Conservation (phyloP, 2,329 filamentous ascomycete species). For the Aspergillus tubingensis region DNA sequence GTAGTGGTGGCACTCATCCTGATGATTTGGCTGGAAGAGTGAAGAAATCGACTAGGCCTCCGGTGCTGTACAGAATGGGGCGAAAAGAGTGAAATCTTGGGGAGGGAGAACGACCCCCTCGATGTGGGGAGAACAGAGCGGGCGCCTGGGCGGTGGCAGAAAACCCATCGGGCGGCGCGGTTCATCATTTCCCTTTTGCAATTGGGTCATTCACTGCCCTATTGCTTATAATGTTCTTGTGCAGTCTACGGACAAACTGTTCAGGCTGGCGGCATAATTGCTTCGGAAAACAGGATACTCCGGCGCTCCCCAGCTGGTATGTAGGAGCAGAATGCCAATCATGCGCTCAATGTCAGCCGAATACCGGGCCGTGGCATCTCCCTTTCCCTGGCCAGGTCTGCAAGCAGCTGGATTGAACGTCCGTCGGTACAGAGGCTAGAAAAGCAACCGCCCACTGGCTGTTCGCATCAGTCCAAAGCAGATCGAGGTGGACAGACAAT, state of each 20-base stretch:
- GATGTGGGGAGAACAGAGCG: not conserved
- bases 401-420: too few relatives aligned
- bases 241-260: too few relatives aligned
- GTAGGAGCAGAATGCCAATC: not conserved
- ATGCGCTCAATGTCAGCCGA: not conserved
- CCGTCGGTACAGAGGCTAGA: too few relatives aligned
- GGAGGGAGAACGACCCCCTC: not conserved
- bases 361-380: not conserved
- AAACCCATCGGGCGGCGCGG: not conserved
- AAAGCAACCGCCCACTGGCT: too few relatives aligned
- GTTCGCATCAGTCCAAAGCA: too few relatives aligned
- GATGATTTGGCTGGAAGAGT: not conserved
- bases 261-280: too few relatives aligned
- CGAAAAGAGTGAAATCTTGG: not conserved
- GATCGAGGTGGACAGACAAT: too few relatives aligned
- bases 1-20: slow-evolving; percentile 52
- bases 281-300: not conserved
- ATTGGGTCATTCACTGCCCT: not conserved
- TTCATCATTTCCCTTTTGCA: not conserved
- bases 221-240: not conserved
- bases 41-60: not conserved
- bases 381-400: not conserved
- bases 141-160: slow-evolving; percentile 5
- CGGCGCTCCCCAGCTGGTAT: not conserved
- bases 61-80: not conserved